These are phyloP conservation scores for Solanum pimpinellifolium DNA, from an alignment of 257 asterid species.

Conservation along the genomic window DNA sequence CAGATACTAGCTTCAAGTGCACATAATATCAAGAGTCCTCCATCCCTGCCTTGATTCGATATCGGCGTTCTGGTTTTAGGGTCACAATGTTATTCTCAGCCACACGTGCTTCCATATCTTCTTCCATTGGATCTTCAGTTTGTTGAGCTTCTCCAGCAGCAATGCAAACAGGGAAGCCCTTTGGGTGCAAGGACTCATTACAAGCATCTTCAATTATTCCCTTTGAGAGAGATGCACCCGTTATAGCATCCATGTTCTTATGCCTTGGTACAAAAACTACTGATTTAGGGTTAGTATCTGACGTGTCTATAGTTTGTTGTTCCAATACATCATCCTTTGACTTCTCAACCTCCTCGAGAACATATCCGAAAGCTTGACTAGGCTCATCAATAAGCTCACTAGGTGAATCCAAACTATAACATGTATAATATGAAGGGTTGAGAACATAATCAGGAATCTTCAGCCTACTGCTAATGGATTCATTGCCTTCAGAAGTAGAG, in stretches of 20 bases:
- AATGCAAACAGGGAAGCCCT: background rate
- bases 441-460: slow-evolving; percentile 54
- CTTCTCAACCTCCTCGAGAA: background rate
- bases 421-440: slow-evolving; percentile 74
- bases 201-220: background rate
- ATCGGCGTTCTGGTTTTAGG: background rate
- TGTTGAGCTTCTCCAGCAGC: background rate
- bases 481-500: background rate
- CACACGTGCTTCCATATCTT: background rate
- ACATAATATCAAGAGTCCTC: no score
- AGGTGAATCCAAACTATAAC: slow-evolving; percentile 47
- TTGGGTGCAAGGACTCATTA: background rate
- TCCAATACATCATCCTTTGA: background rate
- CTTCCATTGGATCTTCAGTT: background rate
- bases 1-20: no score
- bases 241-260: background rate
- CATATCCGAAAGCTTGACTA: slow-evolving; percentile 21
- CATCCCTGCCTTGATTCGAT: background rate
- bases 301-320: background rate
- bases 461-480: background rate
- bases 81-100: background rate
- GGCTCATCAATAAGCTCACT: slow-evolving; percentile 50
- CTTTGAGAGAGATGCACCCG: background rate
- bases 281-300: background rate
- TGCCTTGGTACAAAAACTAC: background rate